Evolutionary conservation across 1,139 yeast genomes (phyloP).

Genomic region (Blastobotrys arbuscula): DNA sequence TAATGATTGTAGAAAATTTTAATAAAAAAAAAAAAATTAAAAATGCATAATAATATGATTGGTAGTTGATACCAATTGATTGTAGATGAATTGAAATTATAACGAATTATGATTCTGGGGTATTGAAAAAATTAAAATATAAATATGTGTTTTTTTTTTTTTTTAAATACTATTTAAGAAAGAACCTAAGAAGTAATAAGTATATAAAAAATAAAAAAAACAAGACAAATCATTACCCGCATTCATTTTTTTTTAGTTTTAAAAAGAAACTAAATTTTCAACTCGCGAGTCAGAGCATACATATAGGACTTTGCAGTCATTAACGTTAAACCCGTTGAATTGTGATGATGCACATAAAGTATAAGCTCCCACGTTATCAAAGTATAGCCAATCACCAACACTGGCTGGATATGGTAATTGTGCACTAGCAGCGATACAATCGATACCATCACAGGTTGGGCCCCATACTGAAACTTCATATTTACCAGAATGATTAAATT

Average conservation of each 20-base stretch:
- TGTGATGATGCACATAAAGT: constrained; percentile 84
- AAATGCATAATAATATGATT: no score
- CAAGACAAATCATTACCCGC: neutral
- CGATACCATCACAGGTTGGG: constrained; percentile 96
- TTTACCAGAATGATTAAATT: constrained; percentile 18
- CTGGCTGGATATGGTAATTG: constrained; percentile 53
- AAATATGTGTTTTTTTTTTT: neutral
- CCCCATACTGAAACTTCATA: constrained; percentile 77
- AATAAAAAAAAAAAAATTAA: neutral
- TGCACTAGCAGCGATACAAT: constrained; percentile 60
- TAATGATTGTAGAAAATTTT: neutral
- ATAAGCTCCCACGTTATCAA: constrained; percentile 86
- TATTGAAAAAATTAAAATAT: neutral
- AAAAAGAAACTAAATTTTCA: constrained; percentile 26
- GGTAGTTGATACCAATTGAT: no score
- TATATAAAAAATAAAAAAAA: neutral
- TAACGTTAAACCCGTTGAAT: constrained; percentile 73
- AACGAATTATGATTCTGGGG: no score
- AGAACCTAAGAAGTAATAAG: neutral
- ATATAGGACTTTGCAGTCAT: constrained; percentile 51
- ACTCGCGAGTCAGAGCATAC: constrained; percentile 43
- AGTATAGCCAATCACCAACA: constrained; percentile 92
- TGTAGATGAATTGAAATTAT: no score
- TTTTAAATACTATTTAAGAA: neutral
- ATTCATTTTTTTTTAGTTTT: no score